phyloP scores from a whole-genome alignment of 352 stramenopile species.

The Globisporangium splendens region DNA sequence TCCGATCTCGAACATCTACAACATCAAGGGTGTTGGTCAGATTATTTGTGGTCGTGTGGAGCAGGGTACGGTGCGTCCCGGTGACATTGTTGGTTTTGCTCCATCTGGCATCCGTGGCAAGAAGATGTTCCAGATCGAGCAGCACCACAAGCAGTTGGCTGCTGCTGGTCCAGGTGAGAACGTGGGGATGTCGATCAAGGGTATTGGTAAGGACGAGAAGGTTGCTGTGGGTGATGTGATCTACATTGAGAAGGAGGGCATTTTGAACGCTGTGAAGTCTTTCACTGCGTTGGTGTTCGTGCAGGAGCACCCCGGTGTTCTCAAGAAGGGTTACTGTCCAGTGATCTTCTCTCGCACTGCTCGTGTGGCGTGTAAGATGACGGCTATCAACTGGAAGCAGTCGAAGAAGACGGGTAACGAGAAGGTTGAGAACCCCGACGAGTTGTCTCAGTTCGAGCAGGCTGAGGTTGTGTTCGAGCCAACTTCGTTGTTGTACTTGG shows the following conservation, averaged over 20 bases:
- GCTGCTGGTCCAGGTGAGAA: constrained; percentile 66
- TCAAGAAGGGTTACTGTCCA: constrained; percentile 72
- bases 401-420: constrained; percentile 79
- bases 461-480: constrained; percentile 78
- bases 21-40: constrained; percentile 82
- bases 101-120: constrained; percentile 50
- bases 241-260: constrained; percentile 38
- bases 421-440: constrained; percentile 72
- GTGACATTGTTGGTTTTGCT: constrained; percentile 65
- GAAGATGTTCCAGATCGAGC: constrained; percentile 80
- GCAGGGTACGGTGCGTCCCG: constrained; percentile 56
- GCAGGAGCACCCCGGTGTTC: constrained; percentile 71
- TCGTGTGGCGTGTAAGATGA: constrained; percentile 83
- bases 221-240: constrained; percentile 51
- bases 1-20: constrained; percentile 79
- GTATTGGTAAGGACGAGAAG: constrained; percentile 75
- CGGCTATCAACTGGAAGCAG: constrained; percentile 80
- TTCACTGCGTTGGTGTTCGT: constrained; percentile 78
- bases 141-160: constrained; percentile 73
- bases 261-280: constrained; percentile 46
- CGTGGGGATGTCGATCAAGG: constrained; percentile 80
- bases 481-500: constrained; percentile 61
- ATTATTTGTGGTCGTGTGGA: constrained; percentile 74
- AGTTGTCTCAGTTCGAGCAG: constrained; percentile 75
- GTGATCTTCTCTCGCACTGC: constrained; percentile 81